Percentiles rank a stretch among this genome's conserved stretches.
Evolutionary conservation across 768 basidiomycete genomes (phyloP).

Genomic region (Hortiboletus campestris): DNA sequence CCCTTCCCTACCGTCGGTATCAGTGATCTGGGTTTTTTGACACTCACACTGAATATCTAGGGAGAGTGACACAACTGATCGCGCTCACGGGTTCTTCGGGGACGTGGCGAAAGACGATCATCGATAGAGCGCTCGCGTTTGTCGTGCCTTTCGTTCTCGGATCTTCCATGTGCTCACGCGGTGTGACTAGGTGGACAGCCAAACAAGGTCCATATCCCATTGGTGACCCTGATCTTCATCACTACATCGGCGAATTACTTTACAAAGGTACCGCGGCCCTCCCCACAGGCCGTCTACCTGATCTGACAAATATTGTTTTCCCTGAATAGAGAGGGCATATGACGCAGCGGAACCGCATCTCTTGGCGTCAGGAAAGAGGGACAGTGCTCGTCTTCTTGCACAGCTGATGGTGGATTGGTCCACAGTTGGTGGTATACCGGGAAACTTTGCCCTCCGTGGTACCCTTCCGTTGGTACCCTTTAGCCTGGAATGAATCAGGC

Average conservation of each 20-base stretch:
- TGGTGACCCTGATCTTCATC: slow-evolving; percentile 85
- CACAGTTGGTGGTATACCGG: slow-evolving; percentile 49
- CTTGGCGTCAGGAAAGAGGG: slow-evolving; percentile 81
- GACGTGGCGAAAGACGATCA: slow-evolving; percentile 87
- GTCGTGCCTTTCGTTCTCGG: slow-evolving; percentile 27
- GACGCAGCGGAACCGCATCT: slow-evolving; percentile 79
- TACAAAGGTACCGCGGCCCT: slow-evolving; percentile 61
- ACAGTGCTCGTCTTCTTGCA: slow-evolving; percentile 83
- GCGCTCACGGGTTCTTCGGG: slow-evolving; percentile 78
- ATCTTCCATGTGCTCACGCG: slow-evolving; percentile 18
- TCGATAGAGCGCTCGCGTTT: slow-evolving; percentile 81
- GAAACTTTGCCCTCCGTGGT: slow-evolving; percentile 81
- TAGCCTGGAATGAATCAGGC: background rate
- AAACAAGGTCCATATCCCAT: slow-evolving; percentile 75
- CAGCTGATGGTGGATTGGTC: slow-evolving; percentile 86
- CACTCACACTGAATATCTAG: slow-evolving; percentile 37
- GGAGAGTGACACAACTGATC: slow-evolving; percentile 86
- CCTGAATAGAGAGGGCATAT: slow-evolving; percentile 63
- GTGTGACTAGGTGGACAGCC: slow-evolving; percentile 71
- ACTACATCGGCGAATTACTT: slow-evolving; percentile 86
- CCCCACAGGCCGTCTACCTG: background rate
- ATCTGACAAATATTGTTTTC: slow-evolving; percentile 2
- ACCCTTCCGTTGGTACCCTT: slow-evolving; percentile 64
- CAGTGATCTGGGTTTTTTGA: background rate
- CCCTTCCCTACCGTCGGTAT: slow-evolving; percentile 8